Base-by-base conservation (phyloP, 2,329 filamentous ascomycete species). In the Colletotrichum sp. region DNA sequence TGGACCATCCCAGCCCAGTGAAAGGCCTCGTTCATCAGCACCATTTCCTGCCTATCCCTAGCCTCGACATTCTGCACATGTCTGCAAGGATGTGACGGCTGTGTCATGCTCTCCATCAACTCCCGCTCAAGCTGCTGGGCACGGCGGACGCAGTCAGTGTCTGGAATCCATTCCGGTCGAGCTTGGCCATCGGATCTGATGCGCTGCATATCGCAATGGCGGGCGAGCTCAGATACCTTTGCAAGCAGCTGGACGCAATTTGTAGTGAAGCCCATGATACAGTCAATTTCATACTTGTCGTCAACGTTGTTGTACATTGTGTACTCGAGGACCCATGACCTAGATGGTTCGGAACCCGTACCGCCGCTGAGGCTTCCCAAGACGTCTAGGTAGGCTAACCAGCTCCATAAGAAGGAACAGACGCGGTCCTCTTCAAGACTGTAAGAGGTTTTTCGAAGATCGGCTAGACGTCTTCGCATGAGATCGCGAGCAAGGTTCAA, bases 311-410 rank as follows among this genome's bases (percentile, higher is more conserved):
- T 89, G 75, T 91, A 89, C 13, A 88, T 83, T 39, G 84, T 83
- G 77, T 87, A 85, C 79, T 88, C 88, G 83, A 91, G 83, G 86
- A 92, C 81, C 87, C 88, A 83, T 77, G 87, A 78, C 70, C 85
- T 87, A 10, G 91, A 85, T 1, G 90, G 89, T 27, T 87, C 87
- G 39, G 88, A 88, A 39, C 87, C 87, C 65, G 86, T 76, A 61
- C 90, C 89, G 18, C 94, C 94, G 70, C 87, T 93, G 30, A 97
- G 87, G 56, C 91, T 93, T 28, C 94, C 95, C 71, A 97, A 86
- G 2, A 97, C 92, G 80, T 97, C 95, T 25, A 97, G 89, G 83
- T 97, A 97, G 3, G 93, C 94, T 78, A 97, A 94, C 95, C 95
- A 97, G 74, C 94, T 92, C 78, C 91, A 93, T 12, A 97, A 88